Base-by-base conservation (phyloP, 2,329 filamentous ascomycete species). In the Cladosporium oxysporum region DNA sequence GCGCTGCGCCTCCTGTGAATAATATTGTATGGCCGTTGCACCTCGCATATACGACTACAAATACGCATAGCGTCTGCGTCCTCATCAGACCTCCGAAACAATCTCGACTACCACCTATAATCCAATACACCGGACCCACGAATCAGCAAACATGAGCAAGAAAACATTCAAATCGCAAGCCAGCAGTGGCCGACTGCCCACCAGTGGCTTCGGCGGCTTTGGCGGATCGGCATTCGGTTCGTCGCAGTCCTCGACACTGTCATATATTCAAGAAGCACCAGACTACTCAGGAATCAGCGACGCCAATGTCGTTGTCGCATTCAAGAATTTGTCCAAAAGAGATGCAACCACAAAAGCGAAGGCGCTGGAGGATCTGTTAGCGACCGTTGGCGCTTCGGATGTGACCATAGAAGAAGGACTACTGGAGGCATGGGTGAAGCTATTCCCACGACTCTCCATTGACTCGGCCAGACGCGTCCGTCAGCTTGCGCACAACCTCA, bases 291-390 rank as follows among this genome's bases (percentile, higher is more conserved):
- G 81, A 52, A 88, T 99, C 67, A 90, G 88, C 53, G 89, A 97
- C 72, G 85, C 93, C 8, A 91, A 95, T 74, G 83, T 94, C 44
- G 88, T 94, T 44, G 93, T 98, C 16, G 88, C 89, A n/a, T 92
- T 97, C 81, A 96, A 97, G 79, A 97, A 96, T 72, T 80, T 97
- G 3, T 85, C 89, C 60, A 99, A 98, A 81, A 96, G 95, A 79
- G 94, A 97, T 80, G 90, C 89, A 73, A 96, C 88, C 12, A 99
- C 95, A 44, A 96, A 97, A 76, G 85, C 90, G 8, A 97, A 94
- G 77, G 94, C 92, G 0, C 82, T 99, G 31, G 93, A 98, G 72
- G 94, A 98, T 62, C 80, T 99, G 23, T 84, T 92, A 58, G 77
- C 85, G 37, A 85, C 90, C 74, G 82, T 91, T 47, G 83, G 85